Conservation (phyloP, 176 grass and related monocot species). For the Phoenix roebelenii region DNA sequence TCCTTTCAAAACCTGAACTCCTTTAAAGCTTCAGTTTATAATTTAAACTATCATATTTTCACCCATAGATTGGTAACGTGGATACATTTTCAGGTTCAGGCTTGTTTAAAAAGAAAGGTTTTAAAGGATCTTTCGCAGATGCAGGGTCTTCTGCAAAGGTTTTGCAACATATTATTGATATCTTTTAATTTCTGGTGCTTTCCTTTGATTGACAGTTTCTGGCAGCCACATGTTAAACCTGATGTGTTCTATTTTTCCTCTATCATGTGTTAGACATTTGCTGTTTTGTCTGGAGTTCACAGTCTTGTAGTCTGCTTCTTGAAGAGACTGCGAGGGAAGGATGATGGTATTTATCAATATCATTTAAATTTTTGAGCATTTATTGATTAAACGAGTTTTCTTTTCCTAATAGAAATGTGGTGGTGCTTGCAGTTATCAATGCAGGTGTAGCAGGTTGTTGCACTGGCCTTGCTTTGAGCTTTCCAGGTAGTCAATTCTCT, state of each 20-base stretch:
- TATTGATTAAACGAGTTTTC: not conserved
- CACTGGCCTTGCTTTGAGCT: conserved; percentile 86
- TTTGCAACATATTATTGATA: conserved; percentile 5
- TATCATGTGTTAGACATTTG: conserved; percentile 70
- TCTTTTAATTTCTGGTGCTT: not conserved
- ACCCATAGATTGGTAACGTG: no score
- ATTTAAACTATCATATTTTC: no score
- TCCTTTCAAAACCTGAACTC: no score
- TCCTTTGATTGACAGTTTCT: not conserved
- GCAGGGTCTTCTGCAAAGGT: conserved; percentile 92
- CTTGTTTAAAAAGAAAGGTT: conserved; percentile 71
- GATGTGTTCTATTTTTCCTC: conserved; percentile 2
- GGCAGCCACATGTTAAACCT: not conserved
- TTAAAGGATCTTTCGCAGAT: conserved; percentile 68
- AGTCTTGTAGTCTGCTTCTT: conserved; percentile 84
- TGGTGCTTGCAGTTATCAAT: conserved; percentile 52
- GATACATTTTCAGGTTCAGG: conserved; percentile 55
- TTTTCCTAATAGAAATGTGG: conserved; percentile 22
- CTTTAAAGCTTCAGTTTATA: no score
- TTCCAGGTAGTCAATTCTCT: conserved; percentile 50
- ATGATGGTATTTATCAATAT: conserved; percentile 53
- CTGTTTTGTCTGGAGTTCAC: conserved; percentile 83
- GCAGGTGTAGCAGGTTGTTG: conserved; percentile 85
- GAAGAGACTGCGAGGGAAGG: conserved; percentile 83
- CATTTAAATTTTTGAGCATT: not conserved